Evolutionary conservation across 495 filamentous ascomycete genomes (phyloP), one percentile per base, ranked within the genome.

Genomic region (Beverwykella pulmonaria): DNA sequence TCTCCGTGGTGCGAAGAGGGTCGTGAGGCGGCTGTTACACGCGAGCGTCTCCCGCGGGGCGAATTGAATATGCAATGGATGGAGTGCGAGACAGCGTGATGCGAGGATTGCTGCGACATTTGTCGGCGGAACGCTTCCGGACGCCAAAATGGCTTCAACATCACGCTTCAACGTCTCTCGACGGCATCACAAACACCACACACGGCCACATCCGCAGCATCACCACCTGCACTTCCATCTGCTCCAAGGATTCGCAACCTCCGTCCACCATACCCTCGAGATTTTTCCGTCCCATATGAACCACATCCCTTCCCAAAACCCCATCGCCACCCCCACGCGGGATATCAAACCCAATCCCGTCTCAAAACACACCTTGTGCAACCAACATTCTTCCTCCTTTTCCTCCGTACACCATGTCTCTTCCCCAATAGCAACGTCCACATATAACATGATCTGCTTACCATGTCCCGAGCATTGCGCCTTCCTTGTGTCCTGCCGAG

Each of bases 381-480:
- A 58, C 61, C 52, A 23, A 26, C 14, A 56, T 20, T 12, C 52
- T 48, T 53, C 39, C 15, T 23, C 30, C 25, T 5, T 26, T 49
- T 7, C 53, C 32, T 46, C 10, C 52, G 54, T 15, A 12, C 3
- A 12, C 39, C 39, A 15, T 14, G 8, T 44, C 39, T 44, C 6
- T 34, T 6, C 32, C 53, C 53, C 50, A n/a, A n/a, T n/a, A n/a
- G n/a, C n/a, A n/a, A n/a, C n/a, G n/a, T 53, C 34, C 15, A 17
- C 17, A 32, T 30, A n/a, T 59, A 56, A 66, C 63, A 66, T 22
- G 53, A 59, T 25, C 46, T n/a, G n/a, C n/a, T n/a, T n/a, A n/a
- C n/a, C n/a, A 61, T 25, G 14, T 36, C 58, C 46, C 46, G 26
- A 25, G 22, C 32, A 12, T 34, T 12, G 6, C 32, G 32, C 12